Conservation (phyloP, 108 stramenopile species). For the Cyclostephanos tholiformis region DNA sequence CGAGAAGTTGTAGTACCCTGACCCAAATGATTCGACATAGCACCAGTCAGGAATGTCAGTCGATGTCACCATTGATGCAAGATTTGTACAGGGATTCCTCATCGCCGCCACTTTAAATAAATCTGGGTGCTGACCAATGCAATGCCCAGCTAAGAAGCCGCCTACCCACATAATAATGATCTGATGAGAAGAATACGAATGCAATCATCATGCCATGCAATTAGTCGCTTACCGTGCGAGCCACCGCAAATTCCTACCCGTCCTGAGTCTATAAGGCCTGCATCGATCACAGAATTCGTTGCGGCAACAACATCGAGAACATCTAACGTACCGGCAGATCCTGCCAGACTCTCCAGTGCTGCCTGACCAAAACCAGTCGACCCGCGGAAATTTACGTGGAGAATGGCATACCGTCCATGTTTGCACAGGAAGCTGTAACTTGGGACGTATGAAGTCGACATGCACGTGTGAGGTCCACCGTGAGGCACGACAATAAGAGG, state of each 20-base stretch:
- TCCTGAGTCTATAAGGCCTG: constrained; percentile 48
- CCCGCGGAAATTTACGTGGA: constrained; percentile 89
- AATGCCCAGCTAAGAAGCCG: constrained; percentile 87
- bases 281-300: constrained; percentile 48
- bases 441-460: constrained; percentile 62
- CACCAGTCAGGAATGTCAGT: constrained; percentile 97
- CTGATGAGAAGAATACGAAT: not conserved
- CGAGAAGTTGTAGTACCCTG: constrained; percentile 54
- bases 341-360: constrained; percentile 67
- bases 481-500: constrained; percentile 82
- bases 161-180: constrained; percentile 1
- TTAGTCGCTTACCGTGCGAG: constrained; percentile 74
- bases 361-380: constrained; percentile 82
- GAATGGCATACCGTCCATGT: constrained; percentile 70
- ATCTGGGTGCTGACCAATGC: constrained; percentile 81
- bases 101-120: constrained; percentile 88
- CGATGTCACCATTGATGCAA: constrained; percentile 83
- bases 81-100: constrained; percentile 94
- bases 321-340: constrained; percentile 67
- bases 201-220: not conserved
- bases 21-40: constrained; percentile 74
- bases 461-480: constrained; percentile 75
- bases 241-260: constrained; percentile 86
- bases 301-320: constrained; percentile 78
- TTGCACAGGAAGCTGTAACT: constrained; percentile 66